phyloP scores from a whole-genome alignment of 192 early-diverging fungal species.

The Coemansia sp. region DNA sequence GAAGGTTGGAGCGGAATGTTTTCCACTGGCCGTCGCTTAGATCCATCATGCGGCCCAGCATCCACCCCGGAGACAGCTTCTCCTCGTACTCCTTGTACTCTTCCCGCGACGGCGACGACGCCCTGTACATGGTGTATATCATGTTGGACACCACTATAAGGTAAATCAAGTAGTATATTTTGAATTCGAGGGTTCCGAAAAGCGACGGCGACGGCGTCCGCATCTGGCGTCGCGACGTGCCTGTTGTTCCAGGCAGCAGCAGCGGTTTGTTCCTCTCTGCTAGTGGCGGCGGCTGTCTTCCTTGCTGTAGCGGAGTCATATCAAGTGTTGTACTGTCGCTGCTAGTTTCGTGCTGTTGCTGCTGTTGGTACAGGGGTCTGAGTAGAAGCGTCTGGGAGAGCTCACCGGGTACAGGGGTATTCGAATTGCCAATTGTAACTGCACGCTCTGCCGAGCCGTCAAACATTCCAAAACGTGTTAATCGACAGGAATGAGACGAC shows the following conservation, averaged over 20 bases:
- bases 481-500: background rate
- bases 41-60: slow-evolving; percentile 65
- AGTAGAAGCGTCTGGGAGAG: slow-evolving; percentile 6
- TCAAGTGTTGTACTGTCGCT: slow-evolving; percentile 12
- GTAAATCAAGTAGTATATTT: slow-evolving; percentile 68
- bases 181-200: slow-evolving; percentile 71
- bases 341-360: slow-evolving; percentile 8
- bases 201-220: slow-evolving; percentile 64
- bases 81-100: slow-evolving; percentile 46
- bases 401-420: background rate
- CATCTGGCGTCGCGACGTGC: slow-evolving; percentile 66
- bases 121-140: slow-evolving; percentile 60
- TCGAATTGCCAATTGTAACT: slow-evolving; percentile 8
- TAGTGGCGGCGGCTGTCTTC: background rate
- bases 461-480: slow-evolving; percentile 18
- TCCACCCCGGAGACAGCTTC: slow-evolving; percentile 65
- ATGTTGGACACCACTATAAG: slow-evolving; percentile 60
- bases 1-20: slow-evolving; percentile 58
- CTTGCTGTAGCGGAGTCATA: slow-evolving; percentile 4
- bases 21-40: slow-evolving; percentile 52
- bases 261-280: background rate
- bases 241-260: slow-evolving; percentile 23
- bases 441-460: slow-evolving; percentile 20
- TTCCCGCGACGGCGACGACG: slow-evolving; percentile 39
- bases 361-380: background rate